Evolutionary conservation across 2,329 filamentous ascomycete genomes (phyloP).

Genomic region (Chlorencoelia australis): DNA sequence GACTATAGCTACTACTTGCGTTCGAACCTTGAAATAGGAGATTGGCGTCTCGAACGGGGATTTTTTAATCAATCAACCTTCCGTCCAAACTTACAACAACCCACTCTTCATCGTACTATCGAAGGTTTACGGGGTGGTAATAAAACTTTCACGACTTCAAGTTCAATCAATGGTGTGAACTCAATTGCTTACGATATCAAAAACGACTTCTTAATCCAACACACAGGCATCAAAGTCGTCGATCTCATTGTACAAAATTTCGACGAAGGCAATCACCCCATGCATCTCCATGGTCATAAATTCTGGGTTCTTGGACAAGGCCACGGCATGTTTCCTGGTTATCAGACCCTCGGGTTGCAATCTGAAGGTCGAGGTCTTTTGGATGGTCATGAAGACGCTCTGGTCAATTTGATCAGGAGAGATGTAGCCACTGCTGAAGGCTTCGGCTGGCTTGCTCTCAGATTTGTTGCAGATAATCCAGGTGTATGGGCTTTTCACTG

Average conservation of each 20-base stretch:
- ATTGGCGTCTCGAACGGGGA: constrained; percentile 46
- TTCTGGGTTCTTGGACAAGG: constrained; percentile 54
- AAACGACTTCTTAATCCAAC: constrained; percentile 51
- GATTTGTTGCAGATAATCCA: constrained; percentile 46
- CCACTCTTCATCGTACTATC: constrained; percentile 41
- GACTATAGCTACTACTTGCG: constrained; percentile 44
- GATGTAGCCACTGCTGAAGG: constrained; percentile 44
- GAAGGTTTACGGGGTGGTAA: constrained; percentile 35
- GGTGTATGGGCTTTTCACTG: constrained; percentile 50
- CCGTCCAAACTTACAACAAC: constrained; percentile 36
- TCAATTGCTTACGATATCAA: constrained; percentile 35
- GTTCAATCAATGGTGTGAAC: constrained; percentile 39
- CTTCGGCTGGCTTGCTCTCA: constrained; percentile 44
- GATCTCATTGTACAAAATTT: constrained; percentile 71
- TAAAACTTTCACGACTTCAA: constrained; percentile 35
- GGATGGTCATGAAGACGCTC: constrained; percentile 27
- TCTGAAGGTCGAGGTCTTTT: constrained; percentile 20
- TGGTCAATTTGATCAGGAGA: constrained; percentile 36
- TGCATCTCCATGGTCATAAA: constrained; percentile 66
- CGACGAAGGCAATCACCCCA: constrained; percentile 60
- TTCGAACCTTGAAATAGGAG: constrained; percentile 49
- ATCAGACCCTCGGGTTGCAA: constrained; percentile 31
- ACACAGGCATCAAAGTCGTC: constrained; percentile 49
- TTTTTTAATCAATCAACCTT: constrained; percentile 48
- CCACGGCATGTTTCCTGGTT: constrained; percentile 49